Base-by-base conservation (phyloP, 1,139 yeast genomes). In the Scheffersomyces illinoinensis region DNA sequence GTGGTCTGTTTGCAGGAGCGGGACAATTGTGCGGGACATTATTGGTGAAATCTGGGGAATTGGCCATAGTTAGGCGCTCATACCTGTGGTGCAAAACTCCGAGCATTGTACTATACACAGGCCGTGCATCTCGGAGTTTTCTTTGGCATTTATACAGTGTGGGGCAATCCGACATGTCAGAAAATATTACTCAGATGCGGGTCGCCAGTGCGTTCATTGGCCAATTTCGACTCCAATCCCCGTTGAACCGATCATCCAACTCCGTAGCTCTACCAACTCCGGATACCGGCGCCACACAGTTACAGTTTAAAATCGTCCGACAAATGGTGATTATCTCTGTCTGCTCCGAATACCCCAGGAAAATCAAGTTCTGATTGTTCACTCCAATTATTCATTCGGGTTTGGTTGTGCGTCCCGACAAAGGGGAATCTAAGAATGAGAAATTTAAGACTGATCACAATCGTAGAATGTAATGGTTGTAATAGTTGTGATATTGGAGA, bases 11-110 rank as follows among this genome's bases (percentile, higher is more conserved):
- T 33, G 43, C 43, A 48, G 26, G 51, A 48, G 51, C 51, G 51
- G 51, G 51, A 48, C 51, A 48, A 20, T 48, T 48, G 51, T 48
- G 51, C 51, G 51, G 51, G 51, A 48, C 51, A 48, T 19, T 48
- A 48, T 24, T 21, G 51, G 24, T 21, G 51, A 24, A 48, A 48
- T 48, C 51, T 48, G 51, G 51, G 51, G 51, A 48, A 48, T 20
- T 24, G 4, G 50, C 23, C 50, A 48, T 17, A 19, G 51, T 48
- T 48, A 48, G 18, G 26, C 51, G 10, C 26, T 17, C 43, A 33
- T 10, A 26, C n/a, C 51, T 48, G 26, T 18, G 18, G 51, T 20
- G 51, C 51, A 48, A 48, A 48, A 48, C 18, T 48, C 51, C 51
- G 51, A 48, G 51, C 14, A 20, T 20, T 20, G 5, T 8, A 19